phyloP scores from a whole-genome alignment of 2,329 filamentous ascomycete species.

The Beauveria caledonica region DNA sequence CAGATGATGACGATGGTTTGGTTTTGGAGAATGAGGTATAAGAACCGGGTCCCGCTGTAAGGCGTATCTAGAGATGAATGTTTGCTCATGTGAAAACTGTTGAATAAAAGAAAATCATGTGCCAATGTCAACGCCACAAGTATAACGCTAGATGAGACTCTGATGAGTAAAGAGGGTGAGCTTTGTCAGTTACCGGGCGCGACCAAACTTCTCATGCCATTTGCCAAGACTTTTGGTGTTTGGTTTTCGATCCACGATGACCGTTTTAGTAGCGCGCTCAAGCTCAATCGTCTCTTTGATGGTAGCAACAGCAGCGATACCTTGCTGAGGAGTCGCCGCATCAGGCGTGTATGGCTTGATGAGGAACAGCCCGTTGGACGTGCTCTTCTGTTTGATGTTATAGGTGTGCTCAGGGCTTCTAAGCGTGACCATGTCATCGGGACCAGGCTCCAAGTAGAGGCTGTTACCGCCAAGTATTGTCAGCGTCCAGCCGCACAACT shows the following conservation, averaged over 20 bases:
- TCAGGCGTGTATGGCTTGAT: conserved; percentile 28
- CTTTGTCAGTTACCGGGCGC: conserved; percentile 27
- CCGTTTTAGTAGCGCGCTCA: conserved; percentile 45
- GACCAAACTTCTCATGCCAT: conserved; percentile 54
- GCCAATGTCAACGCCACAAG: too few relatives aligned
- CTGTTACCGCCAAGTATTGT: conserved; percentile 21
- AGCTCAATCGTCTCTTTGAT: conserved; percentile 57
- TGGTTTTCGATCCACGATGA: conserved; percentile 17
- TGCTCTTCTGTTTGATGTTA: conserved; percentile 57
- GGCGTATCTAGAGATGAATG: too few relatives aligned
- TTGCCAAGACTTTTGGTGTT: conserved; percentile 35
- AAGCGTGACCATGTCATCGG: conserved; percentile 40
- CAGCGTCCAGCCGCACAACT: not conserved
- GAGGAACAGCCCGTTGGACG: conserved; percentile 56
- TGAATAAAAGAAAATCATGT: too few relatives aligned
- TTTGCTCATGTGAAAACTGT: too few relatives aligned
- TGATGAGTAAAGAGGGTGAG: not conserved
- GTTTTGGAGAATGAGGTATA: conserved; percentile 9
- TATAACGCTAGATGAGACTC: too few relatives aligned
- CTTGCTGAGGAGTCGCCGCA: conserved; percentile 19
- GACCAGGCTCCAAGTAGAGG: conserved; percentile 40
- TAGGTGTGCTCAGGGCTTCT: conserved; percentile 45
- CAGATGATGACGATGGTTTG: conserved; percentile 21
- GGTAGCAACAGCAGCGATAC: conserved; percentile 43
- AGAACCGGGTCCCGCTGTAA: too few relatives aligned